Evolutionary conservation across 371 early-diverging fungal species (phyloP).

Genomic region (Mortierella sp.): DNA sequence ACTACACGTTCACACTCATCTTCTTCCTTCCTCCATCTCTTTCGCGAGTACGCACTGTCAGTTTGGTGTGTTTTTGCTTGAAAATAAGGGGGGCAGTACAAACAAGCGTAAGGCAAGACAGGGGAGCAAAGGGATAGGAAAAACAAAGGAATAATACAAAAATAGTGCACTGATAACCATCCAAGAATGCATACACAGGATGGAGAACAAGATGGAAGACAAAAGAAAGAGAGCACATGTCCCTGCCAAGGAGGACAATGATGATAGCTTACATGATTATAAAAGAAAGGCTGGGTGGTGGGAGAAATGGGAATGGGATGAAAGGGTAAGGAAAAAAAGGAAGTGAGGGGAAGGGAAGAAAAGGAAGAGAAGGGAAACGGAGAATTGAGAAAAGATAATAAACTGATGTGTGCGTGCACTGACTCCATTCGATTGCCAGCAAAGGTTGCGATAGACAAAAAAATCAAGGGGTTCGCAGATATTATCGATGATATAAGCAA

Average conservation of each 20-base stretch:
- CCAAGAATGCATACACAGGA: background rate
- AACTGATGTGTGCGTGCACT: too few relatives aligned
- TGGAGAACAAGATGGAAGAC: background rate
- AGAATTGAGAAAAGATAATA: too few relatives aligned
- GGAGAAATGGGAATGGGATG: background rate
- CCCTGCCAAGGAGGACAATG: background rate
- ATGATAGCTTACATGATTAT: conserved; percentile 29
- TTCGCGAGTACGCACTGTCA: background rate
- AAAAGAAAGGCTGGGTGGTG: conserved; percentile 2
- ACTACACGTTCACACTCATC: background rate
- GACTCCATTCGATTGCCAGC: too few relatives aligned
- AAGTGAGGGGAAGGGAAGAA: conserved; percentile 13
- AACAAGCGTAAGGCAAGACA: background rate
- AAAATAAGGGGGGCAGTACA: background rate
- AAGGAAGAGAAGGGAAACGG: conserved; percentile 7
- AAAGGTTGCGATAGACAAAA: background rate
- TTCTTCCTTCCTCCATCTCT: conserved; percentile 8
- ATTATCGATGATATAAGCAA: too few relatives aligned
- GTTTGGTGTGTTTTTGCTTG: background rate
- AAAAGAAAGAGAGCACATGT: background rate
- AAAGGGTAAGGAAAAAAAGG: background rate
- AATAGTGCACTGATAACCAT: background rate
- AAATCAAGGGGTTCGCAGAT: conserved; percentile 3
- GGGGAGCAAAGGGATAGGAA: background rate
- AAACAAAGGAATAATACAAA: background rate